Conservation (phyloP, 169 alveolate genomes). For the Plasmodium chabaudi region DNA sequence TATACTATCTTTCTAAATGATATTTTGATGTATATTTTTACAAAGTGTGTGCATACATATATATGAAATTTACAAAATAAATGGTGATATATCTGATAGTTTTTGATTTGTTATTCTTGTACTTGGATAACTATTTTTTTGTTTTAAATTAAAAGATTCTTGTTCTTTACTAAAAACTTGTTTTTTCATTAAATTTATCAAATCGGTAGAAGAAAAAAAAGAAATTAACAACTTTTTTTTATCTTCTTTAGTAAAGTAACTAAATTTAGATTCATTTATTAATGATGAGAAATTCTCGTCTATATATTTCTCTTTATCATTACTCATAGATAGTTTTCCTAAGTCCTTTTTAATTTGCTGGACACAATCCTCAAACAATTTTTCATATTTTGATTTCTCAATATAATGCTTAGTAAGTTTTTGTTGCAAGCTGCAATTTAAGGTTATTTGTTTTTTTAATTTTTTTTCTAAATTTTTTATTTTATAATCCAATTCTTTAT, state of each 20-base stretch:
- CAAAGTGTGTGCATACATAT: background rate
- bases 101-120: conserved; percentile 27
- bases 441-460: conserved; percentile 66
- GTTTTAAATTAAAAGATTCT: conserved; percentile 12
- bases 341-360: conserved; percentile 56
- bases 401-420: conserved; percentile 55
- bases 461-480: conserved; percentile 66
- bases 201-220: conserved; percentile 59
- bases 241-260: conserved; percentile 66
- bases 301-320: conserved; percentile 61
- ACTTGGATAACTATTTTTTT: conserved; percentile 43
- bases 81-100: conserved; percentile 67
- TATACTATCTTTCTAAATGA: background rate
- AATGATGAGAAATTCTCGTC: conserved; percentile 51
- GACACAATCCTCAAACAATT: conserved; percentile 49
- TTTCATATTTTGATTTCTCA: conserved; percentile 70
- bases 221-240: conserved; percentile 59
- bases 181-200: conserved; percentile 47
- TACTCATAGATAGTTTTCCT: conserved; percentile 24
- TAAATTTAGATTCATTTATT: conserved; percentile 44
- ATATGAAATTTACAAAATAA: conserved; percentile 25
- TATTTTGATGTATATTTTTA: background rate
- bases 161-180: conserved; percentile 51
- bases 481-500: conserved; percentile 26
- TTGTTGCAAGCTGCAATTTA: conserved; percentile 65